Conservation (phyloP, 306 rosid species). For the Medicago truncatula region DNA sequence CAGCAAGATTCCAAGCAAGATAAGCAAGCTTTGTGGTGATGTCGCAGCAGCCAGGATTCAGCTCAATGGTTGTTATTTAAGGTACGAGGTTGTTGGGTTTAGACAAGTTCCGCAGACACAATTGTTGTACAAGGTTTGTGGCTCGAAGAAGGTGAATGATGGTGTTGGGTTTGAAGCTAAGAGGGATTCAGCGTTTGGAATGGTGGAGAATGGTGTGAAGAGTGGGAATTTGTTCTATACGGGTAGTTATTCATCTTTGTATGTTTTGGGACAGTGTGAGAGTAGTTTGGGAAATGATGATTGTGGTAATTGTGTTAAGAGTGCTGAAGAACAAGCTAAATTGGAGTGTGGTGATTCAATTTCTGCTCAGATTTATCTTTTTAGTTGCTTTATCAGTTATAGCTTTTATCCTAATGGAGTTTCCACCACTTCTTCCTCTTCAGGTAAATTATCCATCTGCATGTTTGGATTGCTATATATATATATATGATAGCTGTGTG, state of each 20-base stretch:
- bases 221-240: constrained; percentile 68
- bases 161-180: constrained; percentile 67
- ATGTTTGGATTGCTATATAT: no score
- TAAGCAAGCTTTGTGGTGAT: constrained; percentile 57
- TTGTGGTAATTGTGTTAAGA: constrained; percentile 72
- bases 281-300: constrained; percentile 66
- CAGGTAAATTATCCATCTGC: constrained; percentile 48
- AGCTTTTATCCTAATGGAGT: constrained; percentile 82
- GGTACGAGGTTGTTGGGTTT: constrained; percentile 77
- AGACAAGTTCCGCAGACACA: constrained; percentile 57
- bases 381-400: constrained; percentile 75
- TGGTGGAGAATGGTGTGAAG: constrained; percentile 67
- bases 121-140: constrained; percentile 69
- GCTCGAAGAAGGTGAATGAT: constrained; percentile 51
- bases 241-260: constrained; percentile 68
- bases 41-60: constrained; percentile 78
- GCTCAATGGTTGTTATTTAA: constrained; percentile 76
- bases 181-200: constrained; percentile 69
- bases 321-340: constrained; percentile 62
- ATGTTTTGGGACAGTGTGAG: constrained; percentile 90
- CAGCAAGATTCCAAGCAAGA: constrained; percentile 50
- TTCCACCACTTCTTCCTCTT: constrained; percentile 52
- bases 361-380: constrained; percentile 81
- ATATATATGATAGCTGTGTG: no score
- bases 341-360: constrained; percentile 60